Conservation (phyloP, 106 monocot species). For the Dendrobium catenatum region DNA sequence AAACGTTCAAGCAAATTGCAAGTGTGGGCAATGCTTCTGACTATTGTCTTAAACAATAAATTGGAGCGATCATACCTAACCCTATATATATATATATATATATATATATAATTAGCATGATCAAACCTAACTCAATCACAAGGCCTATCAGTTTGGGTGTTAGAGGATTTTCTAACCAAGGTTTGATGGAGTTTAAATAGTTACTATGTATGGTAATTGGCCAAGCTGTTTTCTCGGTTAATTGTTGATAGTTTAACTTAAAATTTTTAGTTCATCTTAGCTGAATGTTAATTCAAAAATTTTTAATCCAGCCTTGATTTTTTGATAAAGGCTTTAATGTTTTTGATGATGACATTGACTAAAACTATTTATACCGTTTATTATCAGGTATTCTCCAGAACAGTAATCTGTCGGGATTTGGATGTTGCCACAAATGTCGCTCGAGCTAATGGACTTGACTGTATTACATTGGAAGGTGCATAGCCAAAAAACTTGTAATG, state of each 20-base stretch:
- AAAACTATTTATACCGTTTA: background rate
- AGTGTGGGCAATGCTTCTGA: no score
- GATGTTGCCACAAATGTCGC: conserved; percentile 93
- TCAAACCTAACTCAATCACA: no score
- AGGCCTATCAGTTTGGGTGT: no score
- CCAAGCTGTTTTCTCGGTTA: background rate
- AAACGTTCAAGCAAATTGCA: no score
- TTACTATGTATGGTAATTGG: background rate
- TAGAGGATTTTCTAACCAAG: background rate
- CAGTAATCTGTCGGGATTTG: conserved; percentile 90
- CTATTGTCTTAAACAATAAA: no score
- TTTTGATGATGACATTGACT: background rate
- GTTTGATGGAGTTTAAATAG: background rate
- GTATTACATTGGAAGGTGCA: conserved; percentile 88
- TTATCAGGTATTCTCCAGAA: conserved; percentile 89
- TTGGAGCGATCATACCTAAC: no score
- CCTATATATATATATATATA: no score
- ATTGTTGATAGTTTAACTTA: background rate
- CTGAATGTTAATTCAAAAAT: background rate
- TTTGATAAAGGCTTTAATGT: background rate
- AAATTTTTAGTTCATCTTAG: background rate
- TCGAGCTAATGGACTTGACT: conserved; percentile 71
- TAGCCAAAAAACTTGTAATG: background rate
- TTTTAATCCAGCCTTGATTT: conserved; percentile 1
- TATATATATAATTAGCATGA: no score